A percentile compares a stretch with the other conserved stretches of the same genome.
Conservation (phyloP, 352 stramenopile species). For the Vaucheria bursata region DNA sequence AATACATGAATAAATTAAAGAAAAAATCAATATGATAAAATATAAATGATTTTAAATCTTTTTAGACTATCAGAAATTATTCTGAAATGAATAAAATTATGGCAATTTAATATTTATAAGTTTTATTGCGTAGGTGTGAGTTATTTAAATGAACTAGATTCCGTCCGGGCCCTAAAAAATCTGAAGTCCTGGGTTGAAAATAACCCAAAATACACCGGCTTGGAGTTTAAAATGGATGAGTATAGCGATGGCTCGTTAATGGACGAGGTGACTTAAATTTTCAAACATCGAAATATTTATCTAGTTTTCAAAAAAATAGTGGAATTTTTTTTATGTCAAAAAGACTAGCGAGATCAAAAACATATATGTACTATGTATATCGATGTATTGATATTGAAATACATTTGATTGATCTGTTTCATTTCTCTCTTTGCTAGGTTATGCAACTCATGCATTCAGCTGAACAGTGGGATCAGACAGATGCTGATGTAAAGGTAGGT, state of each 20-base stretch:
- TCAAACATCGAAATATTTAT: too few relatives aligned
- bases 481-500: slow-evolving; percentile 15
- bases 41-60: neutral
- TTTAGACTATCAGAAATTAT: too few relatives aligned
- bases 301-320: too few relatives aligned
- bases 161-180: slow-evolving; percentile 76
- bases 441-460: slow-evolving; percentile 86
- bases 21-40: too few relatives aligned
- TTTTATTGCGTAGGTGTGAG: slow-evolving; percentile 67
- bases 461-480: slow-evolving; percentile 46
- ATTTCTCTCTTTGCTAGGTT: slow-evolving; percentile 47
- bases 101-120: slow-evolving; percentile 45
- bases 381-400: neutral
- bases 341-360: too few relatives aligned
- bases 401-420: too few relatives aligned
- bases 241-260: slow-evolving; percentile 81
- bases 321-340: too few relatives aligned
- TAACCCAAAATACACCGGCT: slow-evolving; percentile 90
- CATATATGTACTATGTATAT: too few relatives aligned
- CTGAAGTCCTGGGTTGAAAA: slow-evolving; percentile 90
- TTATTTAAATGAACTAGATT: slow-evolving; percentile 93
- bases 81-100: neutral
- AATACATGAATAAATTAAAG: too few relatives aligned
- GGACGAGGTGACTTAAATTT: slow-evolving; percentile 66
- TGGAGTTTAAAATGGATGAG: slow-evolving; percentile 62